Evolutionary conservation across 2,329 filamentous ascomycete genomes (phyloP), one percentile per base, ranked within the genome.

Genomic region (Grosmannia clavigera): DNA sequence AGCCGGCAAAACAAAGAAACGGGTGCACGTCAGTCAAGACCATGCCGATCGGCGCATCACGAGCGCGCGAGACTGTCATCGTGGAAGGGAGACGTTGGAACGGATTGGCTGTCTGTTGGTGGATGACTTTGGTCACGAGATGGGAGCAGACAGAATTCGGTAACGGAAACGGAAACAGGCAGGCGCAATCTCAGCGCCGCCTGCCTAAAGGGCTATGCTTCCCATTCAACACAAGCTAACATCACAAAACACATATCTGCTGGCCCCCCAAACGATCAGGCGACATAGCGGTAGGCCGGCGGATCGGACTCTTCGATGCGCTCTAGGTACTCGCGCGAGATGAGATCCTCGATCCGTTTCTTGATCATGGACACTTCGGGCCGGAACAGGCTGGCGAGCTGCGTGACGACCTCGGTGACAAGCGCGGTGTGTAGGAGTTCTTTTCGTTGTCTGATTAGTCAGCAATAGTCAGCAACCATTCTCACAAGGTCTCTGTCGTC

Each of bases 321-420:
- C 73, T 91, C 88, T 25, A 92, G 75, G 65, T 92, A 92, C 68
- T 92, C 88, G 63, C 87, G 79, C 62, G 83, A 81, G 57, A 92
- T 88, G 57, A 92, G 75, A 64, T 85, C 85, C 70, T 92, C 88
- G 61, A 92, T 86, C n/a, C 85, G 83, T 70, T 83, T 86, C 78
- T 92, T 92, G 74, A 92, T 86, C 74, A 92, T 83, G 35, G 79
- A 77, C 43, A 92, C 79, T 60, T 92, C 87, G 0, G 88, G 88
- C 67, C 83, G 86, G 76, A 92, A 92, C 52, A 86, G 84, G 57
- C 76, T 74, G 0, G 77, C 76, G 22, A 92, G 77, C 67, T 89
- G 85, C n/a, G 78, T 74, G 60, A 92, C 80, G 14, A 89, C 87
- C 71, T 92, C 87, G 22, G 79, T 81, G 51, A 90, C 76, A 58